A percentile compares a stretch with the other conserved stretches of the same genome.
Evolutionary conservation across 352 stramenopile species (phyloP).

Genomic region (Hyaloperonospora brassicae): DNA sequence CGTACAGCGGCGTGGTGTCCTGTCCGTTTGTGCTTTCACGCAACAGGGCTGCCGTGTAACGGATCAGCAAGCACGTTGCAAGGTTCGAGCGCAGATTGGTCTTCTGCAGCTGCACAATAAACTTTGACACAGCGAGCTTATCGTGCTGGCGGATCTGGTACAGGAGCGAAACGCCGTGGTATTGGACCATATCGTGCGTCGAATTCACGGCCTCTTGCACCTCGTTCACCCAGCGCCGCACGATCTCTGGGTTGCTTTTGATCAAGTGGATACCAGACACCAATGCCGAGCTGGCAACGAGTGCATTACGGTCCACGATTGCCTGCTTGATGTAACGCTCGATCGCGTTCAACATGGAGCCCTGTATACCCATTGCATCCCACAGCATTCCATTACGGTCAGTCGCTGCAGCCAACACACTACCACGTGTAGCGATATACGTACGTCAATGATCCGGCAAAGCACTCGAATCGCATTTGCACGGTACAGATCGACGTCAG

Average conservation of each 20-base stretch:
- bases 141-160: conserved; percentile 99
- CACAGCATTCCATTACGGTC: conserved; percentile 1
- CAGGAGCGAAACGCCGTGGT: conserved; percentile 96
- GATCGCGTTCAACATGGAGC: conserved; percentile 88
- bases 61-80: conserved; percentile 95
- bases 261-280: conserved; percentile 95
- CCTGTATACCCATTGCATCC: conserved; percentile 23
- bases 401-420: conserved; percentile 4
- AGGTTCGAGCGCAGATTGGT: conserved; percentile 92
- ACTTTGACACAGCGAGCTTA: conserved; percentile 96
- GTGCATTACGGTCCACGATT: conserved; percentile 96
- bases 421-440: conserved; percentile 6
- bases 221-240: conserved; percentile 96
- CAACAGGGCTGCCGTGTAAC: conserved; percentile 91
- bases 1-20: conserved; percentile 72
- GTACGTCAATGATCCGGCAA: conserved; percentile 90
- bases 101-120: conserved; percentile 87
- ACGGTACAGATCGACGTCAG: conserved; percentile 94
- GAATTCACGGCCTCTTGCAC: conserved; percentile 95
- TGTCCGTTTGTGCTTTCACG: conserved; percentile 81
- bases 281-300: conserved; percentile 94
- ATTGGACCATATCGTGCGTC: conserved; percentile 98
- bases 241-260: conserved; percentile 87
- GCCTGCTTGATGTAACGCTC: conserved; percentile 98
- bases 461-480: conserved; percentile 98